Percentiles rank a stretch among this genome's conserved stretches.
Evolutionary conservation across 805 yeast species (phyloP).

Genomic region (Kregervanrija pseudodelftensis): DNA sequence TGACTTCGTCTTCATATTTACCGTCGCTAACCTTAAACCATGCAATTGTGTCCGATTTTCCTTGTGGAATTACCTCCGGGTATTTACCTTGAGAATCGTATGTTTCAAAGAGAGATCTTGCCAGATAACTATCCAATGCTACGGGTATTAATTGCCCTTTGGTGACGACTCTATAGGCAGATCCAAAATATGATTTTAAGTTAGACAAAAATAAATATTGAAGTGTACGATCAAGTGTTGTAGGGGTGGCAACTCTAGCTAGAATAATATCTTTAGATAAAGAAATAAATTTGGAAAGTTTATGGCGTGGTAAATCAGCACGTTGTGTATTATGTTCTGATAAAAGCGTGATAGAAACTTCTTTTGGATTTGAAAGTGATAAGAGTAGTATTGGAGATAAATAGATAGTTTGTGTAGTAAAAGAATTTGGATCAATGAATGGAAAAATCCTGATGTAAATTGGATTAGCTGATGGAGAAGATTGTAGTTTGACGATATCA

Average conservation of each 20-base stretch:
- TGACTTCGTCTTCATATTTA: constrained; percentile 23
- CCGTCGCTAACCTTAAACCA: constrained; percentile 75
- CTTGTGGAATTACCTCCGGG: constrained; percentile 43
- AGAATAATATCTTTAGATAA: constrained; percentile 59
- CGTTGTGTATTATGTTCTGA: constrained; percentile 1
- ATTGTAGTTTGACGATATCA: constrained; percentile 39
- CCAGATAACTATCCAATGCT: constrained; percentile 61
- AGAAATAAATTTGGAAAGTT: constrained; percentile 25
- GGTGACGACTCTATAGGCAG: constrained; percentile 48
- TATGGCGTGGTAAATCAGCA: constrained; percentile 15
- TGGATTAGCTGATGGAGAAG: constrained; percentile 4
- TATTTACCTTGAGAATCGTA: constrained; percentile 18
- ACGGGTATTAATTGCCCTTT: constrained; percentile 72
- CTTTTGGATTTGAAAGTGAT: constrained; percentile 29
- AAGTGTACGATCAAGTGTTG: constrained; percentile 54
- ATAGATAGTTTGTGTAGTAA: constrained; percentile 34
- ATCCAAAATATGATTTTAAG: constrained; percentile 55
- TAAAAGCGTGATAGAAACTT: constrained; percentile 6
- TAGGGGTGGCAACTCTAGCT: constrained; percentile 61
- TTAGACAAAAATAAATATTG: constrained; percentile 58
- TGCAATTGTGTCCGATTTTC: constrained; percentile 64
- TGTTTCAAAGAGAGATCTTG: constrained; percentile 45
- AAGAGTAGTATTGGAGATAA: constrained; percentile 56
- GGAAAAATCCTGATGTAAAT: constrained; percentile 43
- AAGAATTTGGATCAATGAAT: constrained; percentile 55